Percentiles rank a stretch among this genome's conserved stretches.
Evolutionary conservation across 148 eudicot species (phyloP).

Genomic region (Rhododendron kiyosumense): DNA sequence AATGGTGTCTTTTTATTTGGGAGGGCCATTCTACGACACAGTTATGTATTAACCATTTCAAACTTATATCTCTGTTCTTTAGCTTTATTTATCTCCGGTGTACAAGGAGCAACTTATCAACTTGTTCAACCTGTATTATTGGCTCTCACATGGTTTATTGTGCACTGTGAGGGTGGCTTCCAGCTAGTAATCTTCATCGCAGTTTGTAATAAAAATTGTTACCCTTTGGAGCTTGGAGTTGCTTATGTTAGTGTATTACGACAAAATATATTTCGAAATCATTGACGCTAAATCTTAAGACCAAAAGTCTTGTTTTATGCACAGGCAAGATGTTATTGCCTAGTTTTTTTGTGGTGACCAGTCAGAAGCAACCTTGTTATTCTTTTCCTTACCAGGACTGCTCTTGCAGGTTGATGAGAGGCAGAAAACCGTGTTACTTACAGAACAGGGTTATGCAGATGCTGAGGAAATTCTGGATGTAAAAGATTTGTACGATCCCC

Average conservation of each 20-base stretch:
- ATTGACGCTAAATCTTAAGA: neutral
- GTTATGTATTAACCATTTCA: neutral
- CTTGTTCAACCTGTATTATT: neutral
- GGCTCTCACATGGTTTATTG: neutral
- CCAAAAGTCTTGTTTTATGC: neutral
- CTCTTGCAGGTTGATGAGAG: slow-evolving; percentile 94
- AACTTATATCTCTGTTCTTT: neutral
- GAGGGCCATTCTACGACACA: neutral
- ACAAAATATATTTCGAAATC: neutral
- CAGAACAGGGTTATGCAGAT: slow-evolving; percentile 99
- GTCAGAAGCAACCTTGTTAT: neutral
- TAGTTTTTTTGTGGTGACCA: neutral
- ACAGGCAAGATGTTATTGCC: neutral
- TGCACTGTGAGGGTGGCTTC: slow-evolving; percentile 11
- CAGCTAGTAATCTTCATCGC: neutral
- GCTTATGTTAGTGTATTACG: neutral
- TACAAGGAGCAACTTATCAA: slow-evolving; percentile 9
- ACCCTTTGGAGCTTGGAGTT: neutral
- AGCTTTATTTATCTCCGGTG: neutral
- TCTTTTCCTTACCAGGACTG: slow-evolving; percentile 13
- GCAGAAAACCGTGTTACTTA: slow-evolving; percentile 79
- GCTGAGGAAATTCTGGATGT: slow-evolving; percentile 95
- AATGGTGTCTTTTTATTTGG: slow-evolving; percentile 4
- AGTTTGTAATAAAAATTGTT: neutral
- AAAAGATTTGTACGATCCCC: slow-evolving; percentile 94